Evolutionary conservation across 2,329 filamentous ascomycete genomes (phyloP).

Genomic region (Aspergillus caelatus): DNA sequence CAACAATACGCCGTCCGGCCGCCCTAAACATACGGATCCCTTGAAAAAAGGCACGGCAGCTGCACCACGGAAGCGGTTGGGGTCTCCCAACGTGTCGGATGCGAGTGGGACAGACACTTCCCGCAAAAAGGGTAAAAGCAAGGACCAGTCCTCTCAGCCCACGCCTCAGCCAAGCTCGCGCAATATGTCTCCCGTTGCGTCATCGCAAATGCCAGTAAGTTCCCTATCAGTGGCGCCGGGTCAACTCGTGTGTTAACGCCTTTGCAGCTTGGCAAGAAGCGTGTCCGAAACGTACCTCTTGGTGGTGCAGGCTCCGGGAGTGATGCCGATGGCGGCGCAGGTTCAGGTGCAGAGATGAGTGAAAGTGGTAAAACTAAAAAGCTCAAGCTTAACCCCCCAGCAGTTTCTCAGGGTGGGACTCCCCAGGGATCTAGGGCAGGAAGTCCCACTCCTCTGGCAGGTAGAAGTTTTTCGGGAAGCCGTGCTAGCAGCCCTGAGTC

Average conservation of each 20-base stretch:
- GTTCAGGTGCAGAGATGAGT: constrained; percentile 49
- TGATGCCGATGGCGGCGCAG: constrained; percentile 59
- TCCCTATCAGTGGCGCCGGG: neutral
- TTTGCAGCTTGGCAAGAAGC: constrained; percentile 55
- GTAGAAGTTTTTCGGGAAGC: constrained; percentile 33
- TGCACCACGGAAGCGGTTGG: constrained; percentile 75
- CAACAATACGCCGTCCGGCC: constrained; percentile 66
- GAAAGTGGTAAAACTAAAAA: constrained; percentile 51
- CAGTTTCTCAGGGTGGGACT: constrained; percentile 42
- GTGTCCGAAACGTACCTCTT: constrained; percentile 36
- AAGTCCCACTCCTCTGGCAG: constrained; percentile 45
- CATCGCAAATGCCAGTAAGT: constrained; percentile 57
- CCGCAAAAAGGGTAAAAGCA: constrained; percentile 77
- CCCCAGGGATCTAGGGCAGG: constrained; percentile 53
- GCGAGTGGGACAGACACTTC: constrained; percentile 89
- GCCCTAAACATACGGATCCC: constrained; percentile 56
- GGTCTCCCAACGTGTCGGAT: constrained; percentile 85
- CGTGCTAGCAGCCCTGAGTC: constrained; percentile 46
- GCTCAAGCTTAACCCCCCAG: constrained; percentile 49
- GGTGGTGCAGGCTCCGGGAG: constrained; percentile 53
- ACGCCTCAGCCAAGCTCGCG: constrained; percentile 50
- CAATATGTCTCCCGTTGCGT: constrained; percentile 65
- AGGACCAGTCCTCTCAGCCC: constrained; percentile 49
- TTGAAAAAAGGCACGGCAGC: constrained; percentile 53
- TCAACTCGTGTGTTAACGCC: constrained; percentile 9